Conservation (phyloP, 1,284 basidiomycete species). For the Tylopilus microsporus region DNA sequence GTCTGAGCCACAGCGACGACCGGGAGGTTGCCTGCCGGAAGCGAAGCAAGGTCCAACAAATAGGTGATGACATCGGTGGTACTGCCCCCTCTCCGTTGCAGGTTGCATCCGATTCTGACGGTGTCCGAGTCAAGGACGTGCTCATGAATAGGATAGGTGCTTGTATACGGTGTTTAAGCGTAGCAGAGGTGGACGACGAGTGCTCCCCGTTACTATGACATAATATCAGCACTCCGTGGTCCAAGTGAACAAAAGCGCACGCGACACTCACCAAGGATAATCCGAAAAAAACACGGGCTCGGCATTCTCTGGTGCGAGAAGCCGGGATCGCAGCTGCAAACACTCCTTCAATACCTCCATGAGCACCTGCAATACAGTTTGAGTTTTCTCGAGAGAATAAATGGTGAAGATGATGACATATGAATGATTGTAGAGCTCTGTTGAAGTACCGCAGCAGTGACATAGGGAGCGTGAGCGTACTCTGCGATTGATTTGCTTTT, state of each 20-base stretch:
- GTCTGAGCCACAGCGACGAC: slow-evolving; percentile 45
- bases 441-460: too few relatives aligned
- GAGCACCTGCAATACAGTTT: slow-evolving; percentile 45
- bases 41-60: slow-evolving; percentile 27
- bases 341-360: slow-evolving; percentile 67
- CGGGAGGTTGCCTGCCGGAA: slow-evolving; percentile 5
- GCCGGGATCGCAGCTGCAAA: slow-evolving; percentile 49
- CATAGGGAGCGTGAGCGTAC: too few relatives aligned
- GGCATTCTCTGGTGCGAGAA: slow-evolving; percentile 38
- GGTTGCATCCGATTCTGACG: slow-evolving; percentile 29
- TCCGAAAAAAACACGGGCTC: slow-evolving; percentile 51
- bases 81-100: slow-evolving; percentile 30
- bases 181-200: slow-evolving; percentile 39
- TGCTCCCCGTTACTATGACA: slow-evolving; percentile 51
- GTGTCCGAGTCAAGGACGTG: slow-evolving; percentile 45
- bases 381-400: too few relatives aligned
- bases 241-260: neutral
- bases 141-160: slow-evolving; percentile 56
- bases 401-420: slow-evolving; percentile 26
- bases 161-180: slow-evolving; percentile 57
- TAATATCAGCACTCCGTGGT: neutral
- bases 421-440: slow-evolving; percentile 31
- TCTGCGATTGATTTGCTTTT: slow-evolving; percentile 33
- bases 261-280: slow-evolving; percentile 44
- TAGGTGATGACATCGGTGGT: slow-evolving; percentile 29